Base-by-base conservation (phyloP, 2,329 filamentous ascomycete species). In the Chaetothyriales sp. region DNA sequence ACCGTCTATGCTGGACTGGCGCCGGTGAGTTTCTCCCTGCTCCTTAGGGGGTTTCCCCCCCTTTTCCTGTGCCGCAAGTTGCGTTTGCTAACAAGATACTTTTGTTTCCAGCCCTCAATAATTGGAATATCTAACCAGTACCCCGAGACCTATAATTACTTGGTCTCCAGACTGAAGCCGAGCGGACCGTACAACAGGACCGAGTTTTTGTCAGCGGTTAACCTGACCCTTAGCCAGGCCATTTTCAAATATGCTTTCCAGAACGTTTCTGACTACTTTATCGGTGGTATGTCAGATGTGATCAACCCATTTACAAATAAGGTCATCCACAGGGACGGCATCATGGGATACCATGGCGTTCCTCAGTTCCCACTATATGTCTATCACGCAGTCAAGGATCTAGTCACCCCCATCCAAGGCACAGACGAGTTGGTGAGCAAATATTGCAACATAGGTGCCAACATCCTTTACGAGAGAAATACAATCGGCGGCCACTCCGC, bases 361-460 rank as follows among this genome's bases (percentile, higher is more conserved):
- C 74, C 73, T 0, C 53, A 62, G 9, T 72, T 75, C 59, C 74
- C 74, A 0, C 49, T 76, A 5, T 72, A 73, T 53, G 59, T 73
- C 2, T 76, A 77, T 60, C 76, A 77, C 53, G 70, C 73, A 0
- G 65, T 70, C 18, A 52, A 58, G 2, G 74, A 78, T 39, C 68
- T 75, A 49, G 61, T 73, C 47, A 70, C 66, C 6, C 62, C 64
- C 2, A 62, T 73, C 2, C 61, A 56, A 3, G 68, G 71, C 26
- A 74, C 69, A 2, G 73, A 77, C 49, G 62, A 53, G 0, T 56
- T 75, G 18, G 65, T 74, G 0, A 49, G 63, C 0, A 56, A 60
- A 12, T 74, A 71, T 50, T 76, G 73, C 50, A 54, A 49, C 0
- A 61, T 57, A 3, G 69, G 69, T 2, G 69, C 64, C 0, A 65